phyloP scores from a whole-genome alignment of 495 filamentous ascomycete species.

The Hyaloscypha finlandica region DNA sequence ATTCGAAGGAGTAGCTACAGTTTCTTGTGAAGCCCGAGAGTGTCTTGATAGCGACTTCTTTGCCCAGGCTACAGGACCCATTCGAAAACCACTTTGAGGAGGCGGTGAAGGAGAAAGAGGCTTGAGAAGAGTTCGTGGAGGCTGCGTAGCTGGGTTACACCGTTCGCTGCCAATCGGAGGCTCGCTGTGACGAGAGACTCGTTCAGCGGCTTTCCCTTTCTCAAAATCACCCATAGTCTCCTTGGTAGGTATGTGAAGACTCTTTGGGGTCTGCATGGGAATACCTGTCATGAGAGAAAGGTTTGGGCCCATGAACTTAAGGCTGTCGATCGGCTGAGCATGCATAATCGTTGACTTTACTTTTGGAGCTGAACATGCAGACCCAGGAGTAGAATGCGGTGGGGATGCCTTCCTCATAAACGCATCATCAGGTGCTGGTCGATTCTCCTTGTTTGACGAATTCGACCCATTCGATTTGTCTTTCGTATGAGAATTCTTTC shows the following conservation, averaged over 20 bases:
- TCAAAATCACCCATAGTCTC: not conserved
- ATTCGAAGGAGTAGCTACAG: not conserved
- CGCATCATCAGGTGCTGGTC: not conserved
- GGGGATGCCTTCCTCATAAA: not conserved
- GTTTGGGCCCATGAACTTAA: not conserved
- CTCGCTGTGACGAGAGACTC: not conserved
- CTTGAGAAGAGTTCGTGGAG: not conserved
- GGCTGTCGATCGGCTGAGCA: not conserved
- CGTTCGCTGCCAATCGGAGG: not conserved
- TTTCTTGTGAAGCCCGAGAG: not conserved
- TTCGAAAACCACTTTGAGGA: not conserved
- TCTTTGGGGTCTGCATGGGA: not conserved
- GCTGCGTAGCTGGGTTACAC: not conserved
- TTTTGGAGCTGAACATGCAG: not conserved
- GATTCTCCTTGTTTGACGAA: conserved; percentile 11
- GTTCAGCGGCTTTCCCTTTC: not conserved
- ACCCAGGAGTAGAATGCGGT: not conserved
- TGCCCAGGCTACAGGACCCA: not conserved
- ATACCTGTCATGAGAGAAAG: conserved; percentile 1
- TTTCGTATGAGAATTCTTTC: not conserved
- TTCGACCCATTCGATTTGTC: not conserved
- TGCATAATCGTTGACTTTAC: not conserved
- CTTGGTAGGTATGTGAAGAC: not conserved
- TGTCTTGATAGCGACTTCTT: not conserved
- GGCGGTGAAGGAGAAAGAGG: not conserved